Evolutionary conservation across 176 grass and related monocot genomes (phyloP), one percentile per base, ranked within the genome.

Genomic region (Thalia dealbata): DNA sequence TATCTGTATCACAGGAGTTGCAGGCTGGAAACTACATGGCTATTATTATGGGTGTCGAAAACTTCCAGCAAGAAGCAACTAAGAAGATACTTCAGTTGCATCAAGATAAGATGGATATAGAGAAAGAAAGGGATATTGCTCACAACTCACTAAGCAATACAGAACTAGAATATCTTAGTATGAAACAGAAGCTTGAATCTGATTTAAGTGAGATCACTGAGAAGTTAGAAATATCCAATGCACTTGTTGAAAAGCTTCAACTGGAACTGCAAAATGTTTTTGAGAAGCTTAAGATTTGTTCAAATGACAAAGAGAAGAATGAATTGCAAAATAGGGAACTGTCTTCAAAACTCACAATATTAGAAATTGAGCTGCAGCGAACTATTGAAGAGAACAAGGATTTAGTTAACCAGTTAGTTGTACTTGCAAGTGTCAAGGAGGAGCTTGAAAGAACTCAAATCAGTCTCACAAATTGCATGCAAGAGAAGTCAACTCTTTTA

Each of bases 291-390:
- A 84, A 88, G 65, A 55, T 73, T 27, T 75, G 71, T 26, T 88
- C 78, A 75, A 89, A 90, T 79, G 63, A 73, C 82, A 84, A 90
- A 82, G 87, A 92, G 83, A 85, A 82, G 27, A 75, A 84, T 81
- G 74, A 55, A 35, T 62, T 70, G 73, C 74, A 64, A 52, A 97
- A 86, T 78, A 62, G 44, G 50, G 79, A 86, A 19, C 84, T 97
- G 84, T 82, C 85, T 80, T 87, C 78, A 82, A 90, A 83, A 72
- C 38, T 97, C 24, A 73, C 74, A 78, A 71, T 76, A 66, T 78
- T 93, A 79, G 95, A 97, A 88, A 65, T 92, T 68, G 83, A 97
- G 21, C 69, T 81, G 73, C 69, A 78, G 59, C 75, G 69, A 61
- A 62, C 72, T 67, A 55, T 29, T 75, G 84, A 86, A 27, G 75